Evolutionary conservation across 805 yeast species (phyloP).

Genomic region (Schizosaccharomyces pombe): DNA sequence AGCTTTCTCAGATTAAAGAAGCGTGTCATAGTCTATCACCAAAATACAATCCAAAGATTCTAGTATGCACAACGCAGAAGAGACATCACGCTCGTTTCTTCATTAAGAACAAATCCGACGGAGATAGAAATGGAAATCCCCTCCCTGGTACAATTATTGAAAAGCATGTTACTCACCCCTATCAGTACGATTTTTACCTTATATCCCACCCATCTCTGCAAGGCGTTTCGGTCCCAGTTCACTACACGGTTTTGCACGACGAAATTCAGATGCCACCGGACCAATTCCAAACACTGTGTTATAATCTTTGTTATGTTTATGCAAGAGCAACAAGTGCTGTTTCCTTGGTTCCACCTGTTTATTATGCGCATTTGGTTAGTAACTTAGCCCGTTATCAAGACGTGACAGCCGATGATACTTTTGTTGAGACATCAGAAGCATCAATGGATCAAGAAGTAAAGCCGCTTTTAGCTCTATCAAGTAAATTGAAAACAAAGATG

Average conservation of each 20-base stretch:
- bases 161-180: constrained; percentile 15
- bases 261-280: constrained; percentile 15
- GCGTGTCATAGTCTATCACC: constrained; percentile 9
- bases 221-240: constrained; percentile 18
- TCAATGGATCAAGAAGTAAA: background rate
- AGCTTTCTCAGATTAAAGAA: constrained; percentile 13
- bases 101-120: constrained; percentile 11
- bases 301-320: constrained; percentile 15
- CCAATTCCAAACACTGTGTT: constrained; percentile 13
- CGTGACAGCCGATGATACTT: background rate
- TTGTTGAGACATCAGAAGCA: background rate
- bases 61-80: constrained; percentile 14
- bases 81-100: constrained; percentile 15
- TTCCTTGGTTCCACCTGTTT: constrained; percentile 17
- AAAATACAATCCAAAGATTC: constrained; percentile 14
- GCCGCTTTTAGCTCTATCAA: background rate
- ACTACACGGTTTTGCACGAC: constrained; percentile 16
- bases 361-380: constrained; percentile 15
- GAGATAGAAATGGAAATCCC: constrained; percentile 12
- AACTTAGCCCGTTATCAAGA: constrained; percentile 17
- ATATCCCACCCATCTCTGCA: constrained; percentile 17
- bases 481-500: background rate
- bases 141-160: constrained; percentile 16
- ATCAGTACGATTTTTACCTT: constrained; percentile 14
- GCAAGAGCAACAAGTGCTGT: constrained; percentile 17